Percentiles rank a stretch among this genome's conserved stretches.
phyloP scores from a whole-genome alignment of 148 eudicot species.

The Rhododendron williamsianum region DNA sequence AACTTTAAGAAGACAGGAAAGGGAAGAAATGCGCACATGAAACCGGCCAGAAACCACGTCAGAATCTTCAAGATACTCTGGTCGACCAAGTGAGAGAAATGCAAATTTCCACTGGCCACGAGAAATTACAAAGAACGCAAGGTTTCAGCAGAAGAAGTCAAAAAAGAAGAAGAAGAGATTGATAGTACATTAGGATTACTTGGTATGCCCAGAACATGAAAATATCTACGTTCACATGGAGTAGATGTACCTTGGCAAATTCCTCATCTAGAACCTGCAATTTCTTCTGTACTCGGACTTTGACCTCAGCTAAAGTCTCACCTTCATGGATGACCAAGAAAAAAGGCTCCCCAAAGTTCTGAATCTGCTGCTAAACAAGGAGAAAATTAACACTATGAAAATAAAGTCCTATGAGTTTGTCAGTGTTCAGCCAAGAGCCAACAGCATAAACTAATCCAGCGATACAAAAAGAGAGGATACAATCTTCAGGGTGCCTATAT shows the following conservation, averaged over 20 bases:
- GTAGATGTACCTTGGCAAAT: constrained; percentile 56
- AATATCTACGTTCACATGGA: not conserved
- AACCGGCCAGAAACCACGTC: constrained; percentile 82
- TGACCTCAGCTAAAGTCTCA: constrained; percentile 79
- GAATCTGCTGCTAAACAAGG: constrained; percentile 56
- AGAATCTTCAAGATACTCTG: constrained; percentile 81
- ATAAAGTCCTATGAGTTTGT: no score
- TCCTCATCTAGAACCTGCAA: constrained; percentile 85
- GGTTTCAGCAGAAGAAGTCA: not conserved
- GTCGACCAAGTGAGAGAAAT: constrained; percentile 80
- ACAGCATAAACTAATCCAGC: constrained; percentile 7
- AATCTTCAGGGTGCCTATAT: not conserved
- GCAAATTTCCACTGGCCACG: constrained; percentile 89
- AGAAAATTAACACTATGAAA: constrained; percentile 1
- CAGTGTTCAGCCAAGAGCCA: not conserved
- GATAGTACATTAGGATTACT: not conserved
- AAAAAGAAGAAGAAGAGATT: not conserved
- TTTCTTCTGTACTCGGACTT: constrained; percentile 74
- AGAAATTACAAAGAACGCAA: constrained; percentile 8
- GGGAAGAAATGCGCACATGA: constrained; percentile 49
- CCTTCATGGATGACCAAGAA: constrained; percentile 85
- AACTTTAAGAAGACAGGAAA: not conserved
- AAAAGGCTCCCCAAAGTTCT: constrained; percentile 88
- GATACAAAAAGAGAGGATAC: not conserved
- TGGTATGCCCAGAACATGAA: no score